phyloP scores from a whole-genome alignment of 2,329 filamentous ascomycete genomes.

The Colletotrichum tanaceti region DNA sequence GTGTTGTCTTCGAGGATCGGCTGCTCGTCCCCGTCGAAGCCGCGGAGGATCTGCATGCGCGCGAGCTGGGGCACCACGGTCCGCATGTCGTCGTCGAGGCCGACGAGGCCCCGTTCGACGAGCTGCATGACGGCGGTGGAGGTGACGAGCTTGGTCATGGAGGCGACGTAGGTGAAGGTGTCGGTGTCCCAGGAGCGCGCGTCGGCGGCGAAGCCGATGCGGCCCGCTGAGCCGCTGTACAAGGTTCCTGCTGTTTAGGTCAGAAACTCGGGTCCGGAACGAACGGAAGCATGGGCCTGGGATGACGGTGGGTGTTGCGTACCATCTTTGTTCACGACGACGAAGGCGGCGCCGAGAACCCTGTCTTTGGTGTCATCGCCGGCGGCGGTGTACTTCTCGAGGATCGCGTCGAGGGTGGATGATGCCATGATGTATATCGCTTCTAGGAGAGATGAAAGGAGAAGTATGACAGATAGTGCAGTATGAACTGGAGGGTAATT shows the following conservation, averaged over 20 bases:
- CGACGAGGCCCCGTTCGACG: constrained; percentile 50
- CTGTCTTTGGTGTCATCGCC: constrained; percentile 48
- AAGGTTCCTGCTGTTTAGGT: constrained; percentile 45
- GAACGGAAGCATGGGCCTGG: no score
- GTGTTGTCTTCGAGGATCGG: constrained; percentile 54
- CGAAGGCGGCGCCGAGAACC: constrained; percentile 52
- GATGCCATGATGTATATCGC: not conserved
- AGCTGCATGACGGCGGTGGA: constrained; percentile 53
- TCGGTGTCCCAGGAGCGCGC: constrained; percentile 48
- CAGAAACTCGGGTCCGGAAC: not conserved
- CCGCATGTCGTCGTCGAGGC: constrained; percentile 53
- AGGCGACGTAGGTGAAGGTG: constrained; percentile 54
- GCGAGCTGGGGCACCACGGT: constrained; percentile 50
- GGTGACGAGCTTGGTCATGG: constrained; percentile 58
- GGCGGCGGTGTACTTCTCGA: constrained; percentile 47
- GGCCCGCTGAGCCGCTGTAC: constrained; percentile 53
- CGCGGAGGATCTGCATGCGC: constrained; percentile 51
- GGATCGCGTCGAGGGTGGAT: constrained; percentile 42
- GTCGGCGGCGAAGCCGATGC: constrained; percentile 46
- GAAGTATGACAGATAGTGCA: not conserved
- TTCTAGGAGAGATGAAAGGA: not conserved
- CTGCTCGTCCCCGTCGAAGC: constrained; percentile 50
- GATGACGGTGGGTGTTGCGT: not conserved
- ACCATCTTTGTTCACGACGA: constrained; percentile 50
- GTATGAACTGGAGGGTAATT: not conserved